These are phyloP conservation scores for Aspergillus awamori DNA, from an alignment of 2,329 filamentous ascomycete species.

Conservation along the genomic window DNA sequence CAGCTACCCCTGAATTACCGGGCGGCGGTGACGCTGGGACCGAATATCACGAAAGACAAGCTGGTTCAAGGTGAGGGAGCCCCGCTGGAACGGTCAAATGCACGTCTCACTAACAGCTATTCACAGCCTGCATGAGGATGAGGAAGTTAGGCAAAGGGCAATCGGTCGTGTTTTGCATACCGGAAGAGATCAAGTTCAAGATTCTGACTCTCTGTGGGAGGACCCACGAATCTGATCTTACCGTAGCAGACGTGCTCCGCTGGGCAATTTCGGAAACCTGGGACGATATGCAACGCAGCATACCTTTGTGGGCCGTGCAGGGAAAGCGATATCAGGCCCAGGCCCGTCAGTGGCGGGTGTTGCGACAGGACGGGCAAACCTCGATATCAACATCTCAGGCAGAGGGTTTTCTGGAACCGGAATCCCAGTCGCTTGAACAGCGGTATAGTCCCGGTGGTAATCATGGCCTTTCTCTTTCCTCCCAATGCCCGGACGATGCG, in stretches of 20 bases:
- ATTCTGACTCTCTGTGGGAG: constrained; percentile 43
- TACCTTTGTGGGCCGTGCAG: constrained; percentile 65
- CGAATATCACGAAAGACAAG: constrained; percentile 67
- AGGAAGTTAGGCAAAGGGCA: constrained; percentile 68
- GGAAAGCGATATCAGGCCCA: constrained; percentile 56
- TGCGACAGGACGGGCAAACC: background rate
- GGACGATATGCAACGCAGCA: constrained; percentile 50
- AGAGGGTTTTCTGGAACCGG: constrained; percentile 56
- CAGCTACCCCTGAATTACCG: constrained; percentile 61
- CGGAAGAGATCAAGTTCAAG: constrained; percentile 60
- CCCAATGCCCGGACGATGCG: background rate
- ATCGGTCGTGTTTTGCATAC: constrained; percentile 63
- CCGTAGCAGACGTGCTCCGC: constrained; percentile 57
- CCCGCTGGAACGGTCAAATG: background rate
- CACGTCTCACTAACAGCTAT: background rate
- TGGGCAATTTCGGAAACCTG: constrained; percentile 65
- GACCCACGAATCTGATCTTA: constrained; percentile 35
- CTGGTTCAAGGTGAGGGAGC: constrained; percentile 63
- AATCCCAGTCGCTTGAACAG: constrained; percentile 55
- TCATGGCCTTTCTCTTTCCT: background rate
- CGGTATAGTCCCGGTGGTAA: constrained; percentile 52
- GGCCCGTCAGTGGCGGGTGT: constrained; percentile 35
- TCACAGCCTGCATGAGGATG: constrained; percentile 69
- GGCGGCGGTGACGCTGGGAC: constrained; percentile 69
- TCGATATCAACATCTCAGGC: constrained; percentile 36